phyloP scores from a whole-genome alignment of 2,329 filamentous ascomycete genomes.

The Microsporum audouinii region DNA sequence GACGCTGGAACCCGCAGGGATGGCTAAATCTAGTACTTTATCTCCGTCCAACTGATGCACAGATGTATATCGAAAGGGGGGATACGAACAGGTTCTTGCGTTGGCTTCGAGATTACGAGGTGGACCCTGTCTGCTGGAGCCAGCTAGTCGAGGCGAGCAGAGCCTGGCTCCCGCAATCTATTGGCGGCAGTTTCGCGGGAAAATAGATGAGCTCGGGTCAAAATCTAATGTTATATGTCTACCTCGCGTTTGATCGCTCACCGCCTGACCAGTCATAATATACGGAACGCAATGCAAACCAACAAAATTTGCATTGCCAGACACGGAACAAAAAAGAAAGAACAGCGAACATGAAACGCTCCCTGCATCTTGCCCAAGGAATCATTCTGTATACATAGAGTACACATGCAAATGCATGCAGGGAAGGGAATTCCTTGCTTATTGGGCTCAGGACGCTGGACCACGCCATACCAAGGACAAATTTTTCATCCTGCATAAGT shows the following conservation, averaged over 20 bases:
- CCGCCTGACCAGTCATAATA: background rate
- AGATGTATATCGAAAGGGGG: no score
- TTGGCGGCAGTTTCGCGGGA: background rate
- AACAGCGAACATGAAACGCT: background rate
- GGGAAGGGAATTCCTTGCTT: background rate
- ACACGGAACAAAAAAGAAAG: background rate
- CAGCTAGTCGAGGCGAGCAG: background rate
- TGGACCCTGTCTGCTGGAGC: background rate
- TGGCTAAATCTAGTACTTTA: background rate
- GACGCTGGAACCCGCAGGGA: background rate
- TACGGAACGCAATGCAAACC: background rate
- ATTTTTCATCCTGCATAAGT: background rate
- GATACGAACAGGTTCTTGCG: background rate
- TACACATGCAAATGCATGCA: background rate
- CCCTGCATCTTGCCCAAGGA: background rate
- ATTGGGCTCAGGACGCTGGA: background rate
- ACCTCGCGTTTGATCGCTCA: background rate
- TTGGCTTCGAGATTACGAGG: background rate
- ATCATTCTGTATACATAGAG: background rate
- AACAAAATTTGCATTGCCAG: background rate
- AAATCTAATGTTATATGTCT: background rate
- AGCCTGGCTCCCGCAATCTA: background rate
- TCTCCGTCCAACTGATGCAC: background rate
- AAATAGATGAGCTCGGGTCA: background rate
- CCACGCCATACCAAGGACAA: background rate